Percentiles rank a stretch among this genome's conserved stretches.
Conservation (phyloP, 1,139 yeast genomes). For the Meyerozyma carpophila region DNA sequence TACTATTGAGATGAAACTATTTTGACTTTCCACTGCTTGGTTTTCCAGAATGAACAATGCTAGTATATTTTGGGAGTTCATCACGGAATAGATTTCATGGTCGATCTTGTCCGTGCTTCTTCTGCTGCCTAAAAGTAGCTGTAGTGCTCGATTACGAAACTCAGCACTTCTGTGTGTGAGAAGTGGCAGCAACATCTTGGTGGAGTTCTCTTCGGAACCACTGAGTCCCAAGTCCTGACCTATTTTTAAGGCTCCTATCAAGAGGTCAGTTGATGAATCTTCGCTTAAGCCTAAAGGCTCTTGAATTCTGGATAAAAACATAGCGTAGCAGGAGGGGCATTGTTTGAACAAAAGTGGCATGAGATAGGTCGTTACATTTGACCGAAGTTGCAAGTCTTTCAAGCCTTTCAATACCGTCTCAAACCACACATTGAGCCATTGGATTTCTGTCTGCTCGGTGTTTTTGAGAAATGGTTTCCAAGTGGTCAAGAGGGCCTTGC, state of each 20-base stretch:
- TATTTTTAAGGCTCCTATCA: slow-evolving; percentile 54
- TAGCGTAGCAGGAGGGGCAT: slow-evolving; percentile 24
- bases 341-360: slow-evolving; percentile 57
- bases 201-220: slow-evolving; percentile 39
- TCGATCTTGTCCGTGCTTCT: slow-evolving; percentile 58
- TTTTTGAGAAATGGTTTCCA: slow-evolving; percentile 19
- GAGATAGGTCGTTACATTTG: slow-evolving; percentile 53
- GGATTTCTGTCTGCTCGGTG: slow-evolving; percentile 13
- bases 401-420: slow-evolving; percentile 31
- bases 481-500: slow-evolving; percentile 53
- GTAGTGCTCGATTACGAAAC: slow-evolving; percentile 53
- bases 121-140: slow-evolving; percentile 55
- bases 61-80: slow-evolving; percentile 20
- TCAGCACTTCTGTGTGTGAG: slow-evolving; percentile 40
- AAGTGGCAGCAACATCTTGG: slow-evolving; percentile 23
- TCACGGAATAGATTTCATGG: slow-evolving; percentile 32
- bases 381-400: slow-evolving; percentile 24
- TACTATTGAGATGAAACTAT: slow-evolving; percentile 1
- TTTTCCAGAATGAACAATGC: neutral
- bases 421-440: slow-evolving; percentile 56
- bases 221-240: slow-evolving; percentile 58
- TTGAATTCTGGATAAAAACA: slow-evolving; percentile 35
- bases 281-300: slow-evolving; percentile 12
- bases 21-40: neutral
- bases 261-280: slow-evolving; percentile 20